Conservation (phyloP, 2,329 filamentous ascomycete genomes). For the Hypoxylon sp. region DNA sequence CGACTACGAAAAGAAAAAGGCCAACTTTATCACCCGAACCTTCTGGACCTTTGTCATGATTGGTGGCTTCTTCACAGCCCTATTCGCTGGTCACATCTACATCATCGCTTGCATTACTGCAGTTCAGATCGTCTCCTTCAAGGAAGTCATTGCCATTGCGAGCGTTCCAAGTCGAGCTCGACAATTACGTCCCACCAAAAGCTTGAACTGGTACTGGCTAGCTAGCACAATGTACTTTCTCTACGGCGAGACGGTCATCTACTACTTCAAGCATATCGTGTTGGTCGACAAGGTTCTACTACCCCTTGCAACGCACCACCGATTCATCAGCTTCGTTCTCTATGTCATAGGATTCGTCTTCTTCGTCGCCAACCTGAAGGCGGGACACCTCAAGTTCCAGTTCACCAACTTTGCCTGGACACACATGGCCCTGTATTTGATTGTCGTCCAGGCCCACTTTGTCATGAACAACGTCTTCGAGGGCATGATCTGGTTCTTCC, state of each 20-base stretch:
- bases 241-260: conserved; percentile 98
- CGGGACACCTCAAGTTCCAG: conserved; percentile 97
- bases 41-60: conserved; percentile 99
- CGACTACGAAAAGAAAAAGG: conserved; percentile 98
- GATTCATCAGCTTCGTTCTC: conserved; percentile 98
- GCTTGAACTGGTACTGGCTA: conserved; percentile 98
- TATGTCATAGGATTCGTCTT: conserved; percentile 99
- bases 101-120: conserved; percentile 92
- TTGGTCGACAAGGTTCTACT: conserved; percentile 92
- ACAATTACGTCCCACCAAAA: conserved; percentile 92
- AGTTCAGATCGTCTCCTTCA: conserved; percentile 96
- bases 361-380: conserved; percentile 93
- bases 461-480: conserved; percentile 99
- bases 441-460: conserved; percentile 97
- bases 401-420: conserved; percentile 99
- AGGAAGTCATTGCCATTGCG: conserved; percentile 97
- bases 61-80: conserved; percentile 84
- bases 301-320: conserved; percentile 93
- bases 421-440: conserved; percentile 97
- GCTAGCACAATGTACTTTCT: conserved; percentile 99
- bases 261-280: conserved; percentile 99
- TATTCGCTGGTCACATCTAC: conserved; percentile 98
- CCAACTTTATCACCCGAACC: conserved; percentile 94
- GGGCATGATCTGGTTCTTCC: conserved; percentile 99
- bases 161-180: conserved; percentile 92